phyloP scores from a whole-genome alignment of 2,329 filamentous ascomycete genomes.

The Macrophomina phaseolina region DNA sequence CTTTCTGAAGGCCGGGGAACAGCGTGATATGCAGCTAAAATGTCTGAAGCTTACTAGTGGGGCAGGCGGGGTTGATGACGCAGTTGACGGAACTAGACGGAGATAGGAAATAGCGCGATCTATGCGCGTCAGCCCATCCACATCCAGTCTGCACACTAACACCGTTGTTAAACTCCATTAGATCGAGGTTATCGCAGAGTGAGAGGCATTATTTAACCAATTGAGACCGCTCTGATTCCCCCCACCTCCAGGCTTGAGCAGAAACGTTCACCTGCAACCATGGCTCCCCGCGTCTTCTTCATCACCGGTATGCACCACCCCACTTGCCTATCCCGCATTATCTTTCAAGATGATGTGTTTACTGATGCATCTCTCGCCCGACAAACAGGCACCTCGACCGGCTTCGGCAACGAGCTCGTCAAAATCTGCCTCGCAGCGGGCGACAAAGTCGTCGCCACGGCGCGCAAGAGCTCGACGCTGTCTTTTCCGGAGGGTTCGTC shows the following conservation, averaged over 20 bases:
- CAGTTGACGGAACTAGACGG: slow-evolving; percentile 2
- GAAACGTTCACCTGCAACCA: slow-evolving; percentile 27
- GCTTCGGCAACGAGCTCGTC: slow-evolving; percentile 53
- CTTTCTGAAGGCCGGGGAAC: no score
- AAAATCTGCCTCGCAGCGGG: slow-evolving; percentile 39
- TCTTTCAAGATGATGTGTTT: background rate
- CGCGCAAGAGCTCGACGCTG: slow-evolving; percentile 47
- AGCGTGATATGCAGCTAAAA: no score
- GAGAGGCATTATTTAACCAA: background rate
- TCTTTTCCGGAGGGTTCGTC: slow-evolving; percentile 44
- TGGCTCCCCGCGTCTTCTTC: slow-evolving; percentile 54
- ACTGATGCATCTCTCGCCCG: background rate
- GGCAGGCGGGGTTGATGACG: background rate
- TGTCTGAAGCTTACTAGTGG: background rate
- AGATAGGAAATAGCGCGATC: slow-evolving; percentile 2
- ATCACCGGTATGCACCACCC: slow-evolving; percentile 34
- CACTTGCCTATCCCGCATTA: background rate
- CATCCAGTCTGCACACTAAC: background rate
- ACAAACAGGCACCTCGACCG: slow-evolving; percentile 48
- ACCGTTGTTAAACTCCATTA: slow-evolving; percentile 6
- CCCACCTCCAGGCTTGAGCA: background rate
- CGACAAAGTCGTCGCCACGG: slow-evolving; percentile 54
- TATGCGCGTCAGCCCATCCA: background rate
- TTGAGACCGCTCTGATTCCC: background rate
- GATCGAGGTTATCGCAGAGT: background rate